phyloP scores from a whole-genome alignment of 2,329 filamentous ascomycete species.

The Domatiomyces catenatus region DNA sequence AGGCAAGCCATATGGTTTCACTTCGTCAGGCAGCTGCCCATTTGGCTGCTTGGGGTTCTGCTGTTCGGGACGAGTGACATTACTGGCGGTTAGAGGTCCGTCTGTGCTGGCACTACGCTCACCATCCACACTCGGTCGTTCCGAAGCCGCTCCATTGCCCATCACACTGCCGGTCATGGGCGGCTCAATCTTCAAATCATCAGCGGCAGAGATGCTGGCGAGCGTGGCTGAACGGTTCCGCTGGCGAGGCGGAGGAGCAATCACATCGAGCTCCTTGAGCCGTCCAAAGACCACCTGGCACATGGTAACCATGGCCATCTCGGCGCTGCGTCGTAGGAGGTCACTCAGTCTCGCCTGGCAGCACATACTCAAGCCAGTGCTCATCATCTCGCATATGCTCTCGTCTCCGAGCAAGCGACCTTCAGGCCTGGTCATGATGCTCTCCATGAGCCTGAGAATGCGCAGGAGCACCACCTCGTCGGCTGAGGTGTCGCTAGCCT shows the following conservation, averaged over 20 bases:
- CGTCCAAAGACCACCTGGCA: conserved; percentile 96
- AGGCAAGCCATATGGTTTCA: conserved; percentile 81
- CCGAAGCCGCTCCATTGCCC: conserved; percentile 26
- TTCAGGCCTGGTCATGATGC: conserved; percentile 87
- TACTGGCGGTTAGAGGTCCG: neutral
- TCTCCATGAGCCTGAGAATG: conserved; percentile 94
- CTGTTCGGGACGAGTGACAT: neutral
- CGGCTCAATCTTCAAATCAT: conserved; percentile 71
- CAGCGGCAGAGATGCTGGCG: conserved; percentile 48
- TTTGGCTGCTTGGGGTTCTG: neutral
- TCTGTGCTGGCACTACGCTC: neutral
- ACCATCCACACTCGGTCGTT: conserved; percentile 11
- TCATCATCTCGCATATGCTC: conserved; percentile 99
- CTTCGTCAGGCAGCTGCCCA: conserved; percentile 26
- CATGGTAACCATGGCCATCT: conserved; percentile 94
- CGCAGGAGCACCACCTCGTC: conserved; percentile 90
- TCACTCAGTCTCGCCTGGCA: conserved; percentile 86
- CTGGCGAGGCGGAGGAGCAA: conserved; percentile 43
- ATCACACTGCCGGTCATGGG: conserved; percentile 38
- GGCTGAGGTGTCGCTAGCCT: conserved; percentile 84
- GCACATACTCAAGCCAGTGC: conserved; percentile 90
- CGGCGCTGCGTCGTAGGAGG: conserved; percentile 74
- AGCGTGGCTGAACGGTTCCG: conserved; percentile 13
- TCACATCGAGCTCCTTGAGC: conserved; percentile 69
- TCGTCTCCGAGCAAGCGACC: conserved; percentile 92